phyloP scores from a whole-genome alignment of 23 red algal genomes.

The Chondrus crispus region DNA sequence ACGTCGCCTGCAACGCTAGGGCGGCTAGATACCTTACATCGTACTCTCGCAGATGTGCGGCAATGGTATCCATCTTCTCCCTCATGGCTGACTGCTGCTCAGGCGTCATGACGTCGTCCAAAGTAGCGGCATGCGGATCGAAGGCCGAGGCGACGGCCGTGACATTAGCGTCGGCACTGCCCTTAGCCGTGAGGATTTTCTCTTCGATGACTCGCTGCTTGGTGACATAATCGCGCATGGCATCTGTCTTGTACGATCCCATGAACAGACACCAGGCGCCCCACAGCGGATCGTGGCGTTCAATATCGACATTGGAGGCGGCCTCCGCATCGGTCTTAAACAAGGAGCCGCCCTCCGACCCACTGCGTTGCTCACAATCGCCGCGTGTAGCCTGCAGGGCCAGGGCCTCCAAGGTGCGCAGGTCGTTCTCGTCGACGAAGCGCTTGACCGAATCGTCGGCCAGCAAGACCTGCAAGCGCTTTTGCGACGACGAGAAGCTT shows the following conservation, averaged over 20 bases:
- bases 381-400: constrained; percentile 67
- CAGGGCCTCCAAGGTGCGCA: constrained; percentile 61
- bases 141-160: not conserved
- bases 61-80: constrained; percentile 23
- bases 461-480: constrained; percentile 9
- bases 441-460: not conserved
- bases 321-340: constrained; percentile 80
- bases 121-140: constrained; percentile 20
- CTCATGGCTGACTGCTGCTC: constrained; percentile 36
- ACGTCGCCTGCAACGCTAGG: constrained; percentile 57
- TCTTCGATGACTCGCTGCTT: constrained; percentile 56
- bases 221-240: constrained; percentile 69
- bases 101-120: constrained; percentile 46
- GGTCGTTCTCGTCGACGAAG: constrained; percentile 59
- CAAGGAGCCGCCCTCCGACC: constrained; percentile 13
- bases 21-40: constrained; percentile 62
- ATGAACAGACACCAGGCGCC: constrained; percentile 77
- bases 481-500: constrained; percentile 31
- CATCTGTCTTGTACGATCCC: constrained; percentile 74
- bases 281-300: constrained; percentile 51
- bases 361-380: constrained; percentile 59
- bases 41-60: constrained; percentile 35
- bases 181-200: constrained; percentile 3
- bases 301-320: constrained; percentile 61
- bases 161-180: not conserved